phyloP scores from a whole-genome alignment of 2,329 filamentous ascomycete species.

The Arthroderma uncinatum region DNA sequence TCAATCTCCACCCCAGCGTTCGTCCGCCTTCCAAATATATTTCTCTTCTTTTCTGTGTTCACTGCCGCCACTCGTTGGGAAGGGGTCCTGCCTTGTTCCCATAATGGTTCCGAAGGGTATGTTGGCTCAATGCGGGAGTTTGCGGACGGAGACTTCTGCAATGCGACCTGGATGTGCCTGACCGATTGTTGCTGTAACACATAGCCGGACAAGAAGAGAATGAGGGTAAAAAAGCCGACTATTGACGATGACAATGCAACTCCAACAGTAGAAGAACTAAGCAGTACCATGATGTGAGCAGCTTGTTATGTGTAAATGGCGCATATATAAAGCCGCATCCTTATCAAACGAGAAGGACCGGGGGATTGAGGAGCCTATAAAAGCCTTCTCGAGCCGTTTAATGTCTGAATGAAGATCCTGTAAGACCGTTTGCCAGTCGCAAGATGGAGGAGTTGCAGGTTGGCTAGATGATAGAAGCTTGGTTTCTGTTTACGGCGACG shows the following conservation, averaged over 20 bases:
- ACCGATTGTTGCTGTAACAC: slow-evolving; percentile 78
- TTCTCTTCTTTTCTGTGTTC: neutral
- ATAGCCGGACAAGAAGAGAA: slow-evolving; percentile 82
- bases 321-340: neutral
- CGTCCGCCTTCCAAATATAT: neutral
- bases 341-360: neutral
- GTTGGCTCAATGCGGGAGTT: neutral
- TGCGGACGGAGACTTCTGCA: slow-evolving; percentile 6
- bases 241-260: slow-evolving; percentile 34
- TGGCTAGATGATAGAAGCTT: neutral
- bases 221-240: slow-evolving; percentile 64
- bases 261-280: slow-evolving; percentile 36
- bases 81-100: neutral
- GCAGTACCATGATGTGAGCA: slow-evolving; percentile 31
- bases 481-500: slow-evolving; percentile 18
- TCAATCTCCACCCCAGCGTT: neutral
- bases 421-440: too few species aligned
- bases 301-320: neutral
- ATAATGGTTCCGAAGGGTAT: neutral
- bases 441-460: too few species aligned
- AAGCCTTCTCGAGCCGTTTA: neutral
- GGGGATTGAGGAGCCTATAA: neutral
- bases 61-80: neutral
- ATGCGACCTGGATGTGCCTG: slow-evolving; percentile 51
- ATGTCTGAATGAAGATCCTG: too few species aligned